phyloP scores from a whole-genome alignment of 192 early-diverging fungal species.

The Gigaspora rosea region DNA sequence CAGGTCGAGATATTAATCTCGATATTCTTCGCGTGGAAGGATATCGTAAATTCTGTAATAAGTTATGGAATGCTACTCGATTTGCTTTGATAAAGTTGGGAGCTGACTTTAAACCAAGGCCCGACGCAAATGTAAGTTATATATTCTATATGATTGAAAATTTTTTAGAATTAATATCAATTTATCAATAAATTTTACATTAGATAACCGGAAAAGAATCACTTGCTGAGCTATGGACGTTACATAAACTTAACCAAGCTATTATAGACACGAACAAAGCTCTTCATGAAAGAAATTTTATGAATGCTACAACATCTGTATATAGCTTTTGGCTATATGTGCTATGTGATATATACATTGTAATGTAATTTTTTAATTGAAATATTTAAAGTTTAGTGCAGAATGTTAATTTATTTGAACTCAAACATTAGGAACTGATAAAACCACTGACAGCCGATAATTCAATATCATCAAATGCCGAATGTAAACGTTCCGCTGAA shows the following conservation, averaged over 20 bases:
- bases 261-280: slow-evolving; percentile 73
- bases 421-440: slow-evolving; percentile 60
- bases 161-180: slow-evolving; percentile 18
- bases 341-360: slow-evolving; percentile 97
- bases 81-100: slow-evolving; percentile 96
- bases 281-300: slow-evolving; percentile 86
- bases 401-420: neutral
- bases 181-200: neutral
- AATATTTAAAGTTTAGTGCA: neutral
- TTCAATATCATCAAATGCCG: slow-evolving; percentile 50
- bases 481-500: slow-evolving; percentile 61
- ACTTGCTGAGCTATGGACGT: slow-evolving; percentile 90
- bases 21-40: slow-evolving; percentile 96
- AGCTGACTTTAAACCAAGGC: slow-evolving; percentile 75
- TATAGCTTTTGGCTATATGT: slow-evolving; percentile 97
- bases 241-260: slow-evolving; percentile 85
- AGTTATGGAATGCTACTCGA: slow-evolving; percentile 97
- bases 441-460: slow-evolving; percentile 84
- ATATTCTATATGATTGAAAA: neutral
- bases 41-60: slow-evolving; percentile 99
- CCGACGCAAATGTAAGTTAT: slow-evolving; percentile 41
- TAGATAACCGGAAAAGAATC: slow-evolving; percentile 77
- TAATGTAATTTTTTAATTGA: slow-evolving; percentile 31
- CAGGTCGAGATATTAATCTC: slow-evolving; percentile 88
- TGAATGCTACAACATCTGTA: slow-evolving; percentile 83